Conservation (phyloP, 2,329 filamentous ascomycete species). For the Cladosporium sp. region DNA sequence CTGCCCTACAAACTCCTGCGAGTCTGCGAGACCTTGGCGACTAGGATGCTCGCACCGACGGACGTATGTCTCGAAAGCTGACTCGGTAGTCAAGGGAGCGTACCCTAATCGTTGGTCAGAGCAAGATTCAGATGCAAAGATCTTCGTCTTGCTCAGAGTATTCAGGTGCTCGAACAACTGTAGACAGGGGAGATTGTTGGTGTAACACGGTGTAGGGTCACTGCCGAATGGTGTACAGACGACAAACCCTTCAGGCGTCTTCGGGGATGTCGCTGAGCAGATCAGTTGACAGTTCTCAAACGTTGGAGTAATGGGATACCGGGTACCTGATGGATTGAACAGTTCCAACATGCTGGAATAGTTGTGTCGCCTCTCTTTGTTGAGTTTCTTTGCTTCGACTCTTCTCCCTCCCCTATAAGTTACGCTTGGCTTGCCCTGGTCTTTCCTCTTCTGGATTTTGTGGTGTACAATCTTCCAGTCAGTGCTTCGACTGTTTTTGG, state of each 20-base stretch:
- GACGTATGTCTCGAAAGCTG: too few species aligned
- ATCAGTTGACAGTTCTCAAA: neutral
- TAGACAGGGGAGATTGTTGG: conserved; percentile 3
- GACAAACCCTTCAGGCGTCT: neutral
- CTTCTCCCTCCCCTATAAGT: neutral
- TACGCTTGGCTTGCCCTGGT: neutral
- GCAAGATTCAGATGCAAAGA: neutral
- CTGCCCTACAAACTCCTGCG: too few species aligned
- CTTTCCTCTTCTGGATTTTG: conserved; percentile 1
- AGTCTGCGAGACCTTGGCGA: too few species aligned
- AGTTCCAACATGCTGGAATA: neutral
- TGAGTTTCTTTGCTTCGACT: conserved; percentile 1
- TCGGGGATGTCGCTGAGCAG: neutral
- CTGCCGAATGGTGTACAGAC: neutral
- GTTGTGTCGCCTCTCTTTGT: neutral
- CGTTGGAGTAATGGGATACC: too few species aligned
- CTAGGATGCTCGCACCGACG: too few species aligned
- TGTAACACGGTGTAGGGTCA: neutral
- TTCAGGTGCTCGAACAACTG: neutral
- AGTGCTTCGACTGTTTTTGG: neutral
- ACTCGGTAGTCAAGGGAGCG: too few species aligned
- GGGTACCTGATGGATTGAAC: neutral
- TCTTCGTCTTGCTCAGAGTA: neutral
- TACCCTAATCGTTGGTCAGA: neutral
- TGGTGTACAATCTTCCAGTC: neutral